Conservation (phyloP, 129 eudicot genomes). For the Arctium minus region DNA sequence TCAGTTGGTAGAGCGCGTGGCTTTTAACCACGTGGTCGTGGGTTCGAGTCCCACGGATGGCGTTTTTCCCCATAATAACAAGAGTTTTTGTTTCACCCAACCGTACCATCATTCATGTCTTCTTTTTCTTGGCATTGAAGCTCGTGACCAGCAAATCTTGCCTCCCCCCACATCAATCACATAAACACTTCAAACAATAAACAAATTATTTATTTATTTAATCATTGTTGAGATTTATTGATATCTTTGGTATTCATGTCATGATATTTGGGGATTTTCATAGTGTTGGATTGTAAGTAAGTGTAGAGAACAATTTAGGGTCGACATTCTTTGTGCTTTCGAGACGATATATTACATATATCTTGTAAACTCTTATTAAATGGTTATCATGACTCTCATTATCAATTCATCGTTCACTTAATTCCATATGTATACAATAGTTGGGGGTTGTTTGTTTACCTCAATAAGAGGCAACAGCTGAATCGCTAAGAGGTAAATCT, state of each 20-base stretch:
- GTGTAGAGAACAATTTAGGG: not conserved
- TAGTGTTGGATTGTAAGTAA: too few relatives aligned
- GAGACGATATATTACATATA: not conserved
- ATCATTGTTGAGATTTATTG: too few relatives aligned
- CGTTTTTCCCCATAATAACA: not conserved
- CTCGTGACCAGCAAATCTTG: not conserved
- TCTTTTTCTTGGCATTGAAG: not conserved
- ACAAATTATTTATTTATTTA: not conserved
- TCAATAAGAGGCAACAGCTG: too few relatives aligned
- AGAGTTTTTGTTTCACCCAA: not conserved
- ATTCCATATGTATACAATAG: too few relatives aligned
- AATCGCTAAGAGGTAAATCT: too few relatives aligned
- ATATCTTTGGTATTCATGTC: too few relatives aligned
- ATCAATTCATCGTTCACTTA: not conserved
- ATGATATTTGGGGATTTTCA: too few relatives aligned
- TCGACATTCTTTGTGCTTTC: not conserved
- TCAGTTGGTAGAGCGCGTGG: constrained; percentile 86
- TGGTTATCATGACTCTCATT: not conserved
- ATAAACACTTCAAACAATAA: not conserved
- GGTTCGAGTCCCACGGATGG: constrained; percentile 84
- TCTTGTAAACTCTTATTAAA: not conserved
- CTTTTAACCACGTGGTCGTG: constrained; percentile 92
- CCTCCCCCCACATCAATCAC: not conserved
- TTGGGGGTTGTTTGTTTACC: too few relatives aligned
- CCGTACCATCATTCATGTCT: not conserved